A percentile compares a stretch with the other conserved stretches of the same genome.
Evolutionary conservation across 352 stramenopile genomes (phyloP).

Genomic region (Globisporangium sylvaticum): DNA sequence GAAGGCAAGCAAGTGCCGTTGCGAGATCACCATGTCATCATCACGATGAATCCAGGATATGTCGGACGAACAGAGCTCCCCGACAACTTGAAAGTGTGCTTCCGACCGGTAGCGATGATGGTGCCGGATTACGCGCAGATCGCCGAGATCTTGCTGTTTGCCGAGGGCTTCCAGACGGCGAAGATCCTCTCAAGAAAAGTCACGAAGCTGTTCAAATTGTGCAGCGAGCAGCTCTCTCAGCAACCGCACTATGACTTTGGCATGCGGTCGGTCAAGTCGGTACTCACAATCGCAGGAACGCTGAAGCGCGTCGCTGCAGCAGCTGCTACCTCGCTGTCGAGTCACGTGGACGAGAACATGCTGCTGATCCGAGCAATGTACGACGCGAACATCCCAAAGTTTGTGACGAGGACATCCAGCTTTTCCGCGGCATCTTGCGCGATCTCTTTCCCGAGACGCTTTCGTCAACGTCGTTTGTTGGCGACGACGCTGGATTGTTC

Average conservation of each 20-base stretch:
- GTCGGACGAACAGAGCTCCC: slow-evolving; percentile 74
- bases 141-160: slow-evolving; percentile 80
- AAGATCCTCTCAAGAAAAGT: slow-evolving; percentile 66
- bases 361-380: slow-evolving; percentile 94
- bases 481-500: not conserved
- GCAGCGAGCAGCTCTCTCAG: slow-evolving; percentile 80
- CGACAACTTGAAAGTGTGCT: slow-evolving; percentile 83
- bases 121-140: slow-evolving; percentile 85
- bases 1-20: slow-evolving; percentile 55
- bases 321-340: not conserved
- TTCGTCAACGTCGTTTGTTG: not conserved
- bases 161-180: slow-evolving; percentile 69
- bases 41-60: slow-evolving; percentile 89
- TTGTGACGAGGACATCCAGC: slow-evolving; percentile 81
- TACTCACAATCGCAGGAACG: slow-evolving; percentile 73
- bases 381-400: slow-evolving; percentile 90
- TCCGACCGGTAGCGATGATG: slow-evolving; percentile 88
- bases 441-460: slow-evolving; percentile 81
- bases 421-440: slow-evolving; percentile 88
- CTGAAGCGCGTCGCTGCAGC: slow-evolving; percentile 37
- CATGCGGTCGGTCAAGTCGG: slow-evolving; percentile 81
- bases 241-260: slow-evolving; percentile 89
- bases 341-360: slow-evolving; percentile 41
- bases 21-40: slow-evolving; percentile 73
- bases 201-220: slow-evolving; percentile 80